These are phyloP conservation scores for Rhodotorula sp. DNA, from an alignment of 1,284 basidiomycete genomes.

Conservation along the genomic window DNA sequence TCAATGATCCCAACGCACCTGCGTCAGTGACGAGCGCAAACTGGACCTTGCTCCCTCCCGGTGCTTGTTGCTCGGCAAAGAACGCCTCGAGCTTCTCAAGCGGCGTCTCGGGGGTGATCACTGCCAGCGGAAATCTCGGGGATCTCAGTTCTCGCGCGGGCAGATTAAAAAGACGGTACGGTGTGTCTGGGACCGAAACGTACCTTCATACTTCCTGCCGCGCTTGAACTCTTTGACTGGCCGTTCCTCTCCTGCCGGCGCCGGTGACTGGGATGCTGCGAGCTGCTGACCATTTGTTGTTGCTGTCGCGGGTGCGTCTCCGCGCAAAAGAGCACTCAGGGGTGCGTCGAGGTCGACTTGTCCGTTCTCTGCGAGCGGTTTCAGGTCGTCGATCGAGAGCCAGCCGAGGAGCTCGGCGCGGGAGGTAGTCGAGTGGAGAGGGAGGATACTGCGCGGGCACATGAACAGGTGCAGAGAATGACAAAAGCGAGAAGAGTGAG, in stretches of 20 bases:
- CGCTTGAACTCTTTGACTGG: slow-evolving; percentile 22
- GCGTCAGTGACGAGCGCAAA: slow-evolving; percentile 39
- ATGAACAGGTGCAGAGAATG: too few species aligned
- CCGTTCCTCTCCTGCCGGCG: neutral
- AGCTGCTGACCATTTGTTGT: neutral
- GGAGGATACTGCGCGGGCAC: slow-evolving; percentile 23
- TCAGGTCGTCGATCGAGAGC: slow-evolving; percentile 30
- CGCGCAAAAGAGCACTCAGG: neutral
- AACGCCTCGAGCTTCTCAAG: slow-evolving; percentile 36
- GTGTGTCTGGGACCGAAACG: neutral
- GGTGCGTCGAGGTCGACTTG: slow-evolving; percentile 18
- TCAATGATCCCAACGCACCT: neutral
- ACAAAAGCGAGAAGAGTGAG: neutral
- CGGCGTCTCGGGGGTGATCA: slow-evolving; percentile 37
- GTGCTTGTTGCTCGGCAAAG: slow-evolving; percentile 13
- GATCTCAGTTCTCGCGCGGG: neutral
- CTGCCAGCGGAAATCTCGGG: neutral
- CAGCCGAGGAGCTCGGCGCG: slow-evolving; percentile 29
- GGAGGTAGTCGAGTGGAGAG: slow-evolving; percentile 25
- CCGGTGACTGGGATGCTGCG: neutral
- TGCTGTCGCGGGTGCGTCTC: neutral
- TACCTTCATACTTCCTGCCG: slow-evolving; percentile 20
- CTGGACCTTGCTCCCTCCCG: slow-evolving; percentile 2
- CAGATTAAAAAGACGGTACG: too few species aligned
- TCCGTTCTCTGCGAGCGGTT: slow-evolving; percentile 12